These are phyloP conservation scores for Rhodotorula sp. DNA, from an alignment of 1,284 basidiomycete species.

Conservation along the genomic window DNA sequence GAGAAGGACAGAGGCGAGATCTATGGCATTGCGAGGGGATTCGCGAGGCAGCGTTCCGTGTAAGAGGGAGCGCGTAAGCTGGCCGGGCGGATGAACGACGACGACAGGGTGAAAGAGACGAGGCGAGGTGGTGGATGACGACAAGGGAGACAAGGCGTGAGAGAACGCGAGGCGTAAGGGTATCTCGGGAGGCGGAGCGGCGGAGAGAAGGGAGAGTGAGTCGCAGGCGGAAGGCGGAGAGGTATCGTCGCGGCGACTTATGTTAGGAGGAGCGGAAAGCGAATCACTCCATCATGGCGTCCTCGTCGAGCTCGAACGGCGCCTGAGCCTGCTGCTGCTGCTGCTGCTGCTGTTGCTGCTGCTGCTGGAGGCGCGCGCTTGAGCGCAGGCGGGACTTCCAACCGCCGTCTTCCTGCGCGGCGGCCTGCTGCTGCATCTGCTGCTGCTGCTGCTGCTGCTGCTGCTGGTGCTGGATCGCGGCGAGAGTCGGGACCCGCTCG, in stretches of 20 bases:
- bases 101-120: neutral
- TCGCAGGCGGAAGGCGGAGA: neutral
- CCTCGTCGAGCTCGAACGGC: neutral
- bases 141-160: too few relatives aligned
- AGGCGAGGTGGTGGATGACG: too few relatives aligned
- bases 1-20: neutral
- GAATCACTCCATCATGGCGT: slow-evolving; percentile 10
- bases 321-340: neutral
- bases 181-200: neutral
- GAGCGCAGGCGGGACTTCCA: slow-evolving; percentile 11
- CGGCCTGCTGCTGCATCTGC: neutral
- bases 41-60: neutral
- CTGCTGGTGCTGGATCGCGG: neutral
- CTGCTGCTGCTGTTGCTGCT: neutral
- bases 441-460: neutral
- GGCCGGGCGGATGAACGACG: neutral
- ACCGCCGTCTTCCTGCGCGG: neutral
- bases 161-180: neutral
- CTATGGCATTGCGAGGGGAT: neutral
- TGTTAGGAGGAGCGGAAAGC: too few relatives aligned
- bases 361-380: neutral
- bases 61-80: neutral
- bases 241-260: neutral
- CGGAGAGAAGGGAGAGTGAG: neutral
- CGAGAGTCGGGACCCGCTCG: slow-evolving; percentile 7